Conservation (phyloP, 495 filamentous ascomycete species). For the Gamarada debralockiae region DNA sequence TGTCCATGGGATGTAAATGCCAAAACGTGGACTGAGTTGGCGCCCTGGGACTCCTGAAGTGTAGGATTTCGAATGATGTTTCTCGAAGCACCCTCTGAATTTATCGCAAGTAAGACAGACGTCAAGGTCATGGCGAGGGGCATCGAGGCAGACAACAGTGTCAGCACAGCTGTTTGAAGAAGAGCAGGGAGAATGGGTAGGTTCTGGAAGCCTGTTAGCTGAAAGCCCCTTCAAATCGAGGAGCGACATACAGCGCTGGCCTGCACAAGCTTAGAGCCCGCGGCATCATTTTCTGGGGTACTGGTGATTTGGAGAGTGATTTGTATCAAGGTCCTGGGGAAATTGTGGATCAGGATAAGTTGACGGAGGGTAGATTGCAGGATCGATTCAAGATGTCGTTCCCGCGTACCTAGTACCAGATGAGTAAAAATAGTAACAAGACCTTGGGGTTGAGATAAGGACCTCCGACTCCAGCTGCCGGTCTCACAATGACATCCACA, state of each 20-base stretch:
- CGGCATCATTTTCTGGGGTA: constrained; percentile 51
- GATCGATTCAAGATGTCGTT: constrained; percentile 70
- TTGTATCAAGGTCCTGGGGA: constrained; percentile 66
- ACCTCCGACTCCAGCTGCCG: constrained; percentile 81
- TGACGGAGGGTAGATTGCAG: constrained; percentile 63
- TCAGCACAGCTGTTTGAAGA: constrained; percentile 66
- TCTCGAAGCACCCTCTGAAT: constrained; percentile 33
- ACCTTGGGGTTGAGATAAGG: constrained; percentile 30
- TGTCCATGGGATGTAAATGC: constrained; percentile 73
- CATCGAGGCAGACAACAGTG: constrained; percentile 72
- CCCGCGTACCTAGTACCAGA: constrained; percentile 54
- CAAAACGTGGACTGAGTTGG: constrained; percentile 70
- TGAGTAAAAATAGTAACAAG: constrained; percentile 27
- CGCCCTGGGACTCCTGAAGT: constrained; percentile 47
- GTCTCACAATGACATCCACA: constrained; percentile 86
- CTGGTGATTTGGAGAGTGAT: constrained; percentile 60
- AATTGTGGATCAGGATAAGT: constrained; percentile 63
- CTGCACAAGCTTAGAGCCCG: constrained; percentile 46
- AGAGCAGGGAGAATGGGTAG: constrained; percentile 71
- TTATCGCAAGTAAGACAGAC: constrained; percentile 57
- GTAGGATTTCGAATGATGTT: constrained; percentile 52
- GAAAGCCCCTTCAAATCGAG: neutral
- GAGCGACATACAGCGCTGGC: constrained; percentile 39
- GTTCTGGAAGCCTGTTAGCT: constrained; percentile 46
- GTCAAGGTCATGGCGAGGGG: constrained; percentile 69